Percentiles rank a stretch among this genome's conserved stretches.
Conservation (phyloP, 306 rosid species). For the Hippophae rhamnoides region DNA sequence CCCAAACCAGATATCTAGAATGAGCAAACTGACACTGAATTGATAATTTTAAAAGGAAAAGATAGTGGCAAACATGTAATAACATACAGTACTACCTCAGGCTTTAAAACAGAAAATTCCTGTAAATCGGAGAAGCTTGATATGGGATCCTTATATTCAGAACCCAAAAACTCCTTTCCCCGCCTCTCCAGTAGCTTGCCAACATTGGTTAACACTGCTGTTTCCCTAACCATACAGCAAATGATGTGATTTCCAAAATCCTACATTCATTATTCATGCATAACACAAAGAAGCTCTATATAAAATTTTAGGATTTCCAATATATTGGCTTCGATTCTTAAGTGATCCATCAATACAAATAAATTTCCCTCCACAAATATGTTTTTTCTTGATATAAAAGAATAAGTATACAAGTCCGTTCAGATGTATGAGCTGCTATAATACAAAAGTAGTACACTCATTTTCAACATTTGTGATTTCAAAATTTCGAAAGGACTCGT, state of each 20-base stretch:
- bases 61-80: constrained; percentile 6
- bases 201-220: constrained; percentile 50
- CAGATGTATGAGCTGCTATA: not conserved
- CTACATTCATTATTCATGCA: not conserved
- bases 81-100: constrained; percentile 38
- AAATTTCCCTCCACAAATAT: not conserved
- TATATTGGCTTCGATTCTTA: not conserved
- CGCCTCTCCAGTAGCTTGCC: constrained; percentile 58
- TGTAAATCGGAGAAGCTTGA: constrained; percentile 70
- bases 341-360: not conserved
- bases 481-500: too few relatives aligned
- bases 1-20: constrained; percentile 10
- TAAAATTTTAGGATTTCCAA: not conserved
- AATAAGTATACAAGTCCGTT: too few relatives aligned
- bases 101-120: constrained; percentile 67
- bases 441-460: not conserved
- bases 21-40: constrained; percentile 8
- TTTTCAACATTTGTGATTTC: not conserved
- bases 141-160: constrained; percentile 66
- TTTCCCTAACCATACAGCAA: constrained; percentile 39
- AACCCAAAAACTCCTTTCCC: constrained; percentile 70
- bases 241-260: constrained; percentile 4
- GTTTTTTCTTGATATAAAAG: too few relatives aligned
- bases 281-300: not conserved
- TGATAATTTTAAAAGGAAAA: not conserved